Conservation (phyloP, 345 rosid species). For the Microthlaspi erraticum region DNA sequence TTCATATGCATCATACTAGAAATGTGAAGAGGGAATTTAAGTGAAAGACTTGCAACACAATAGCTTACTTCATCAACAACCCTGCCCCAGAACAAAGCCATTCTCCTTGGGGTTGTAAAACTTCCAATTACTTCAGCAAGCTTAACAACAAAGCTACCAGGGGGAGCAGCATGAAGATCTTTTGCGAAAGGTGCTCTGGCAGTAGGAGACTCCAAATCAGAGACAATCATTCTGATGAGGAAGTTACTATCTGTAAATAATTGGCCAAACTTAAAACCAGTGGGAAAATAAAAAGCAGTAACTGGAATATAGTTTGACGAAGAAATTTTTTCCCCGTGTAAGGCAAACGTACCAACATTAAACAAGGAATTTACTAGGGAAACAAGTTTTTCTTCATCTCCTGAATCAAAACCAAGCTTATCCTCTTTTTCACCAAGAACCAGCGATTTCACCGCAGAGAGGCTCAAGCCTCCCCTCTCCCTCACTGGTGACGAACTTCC, state of each 20-base stretch:
- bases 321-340: neutral
- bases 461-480: slow-evolving; percentile 84
- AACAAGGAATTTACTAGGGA: slow-evolving; percentile 62
- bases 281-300: slow-evolving; percentile 63
- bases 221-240: slow-evolving; percentile 69
- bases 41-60: slow-evolving; percentile 9
- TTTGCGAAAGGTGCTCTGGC: slow-evolving; percentile 55
- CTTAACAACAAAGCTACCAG: slow-evolving; percentile 74
- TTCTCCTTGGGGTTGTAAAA: slow-evolving; percentile 70
- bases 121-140: slow-evolving; percentile 94
- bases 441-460: slow-evolving; percentile 85
- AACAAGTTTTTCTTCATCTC: slow-evolving; percentile 67
- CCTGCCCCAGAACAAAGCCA: slow-evolving; percentile 88
- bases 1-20: slow-evolving; percentile 14
- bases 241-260: slow-evolving; percentile 77
- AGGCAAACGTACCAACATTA: slow-evolving; percentile 64
- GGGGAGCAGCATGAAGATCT: slow-evolving; percentile 91
- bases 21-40: slow-evolving; percentile 15
- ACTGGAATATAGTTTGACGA: slow-evolving; percentile 26
- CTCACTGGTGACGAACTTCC: slow-evolving; percentile 80
- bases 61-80: slow-evolving; percentile 81
- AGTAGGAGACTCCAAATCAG: slow-evolving; percentile 52
- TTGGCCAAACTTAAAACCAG: slow-evolving; percentile 73
- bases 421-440: slow-evolving; percentile 95
- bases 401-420: slow-evolving; percentile 60